A percentile compares a stretch with the other conserved stretches of the same genome.
These are phyloP conservation scores for Phaffia tasmanica DNA, from an alignment of 768 basidiomycete species.

Conservation along the genomic window DNA sequence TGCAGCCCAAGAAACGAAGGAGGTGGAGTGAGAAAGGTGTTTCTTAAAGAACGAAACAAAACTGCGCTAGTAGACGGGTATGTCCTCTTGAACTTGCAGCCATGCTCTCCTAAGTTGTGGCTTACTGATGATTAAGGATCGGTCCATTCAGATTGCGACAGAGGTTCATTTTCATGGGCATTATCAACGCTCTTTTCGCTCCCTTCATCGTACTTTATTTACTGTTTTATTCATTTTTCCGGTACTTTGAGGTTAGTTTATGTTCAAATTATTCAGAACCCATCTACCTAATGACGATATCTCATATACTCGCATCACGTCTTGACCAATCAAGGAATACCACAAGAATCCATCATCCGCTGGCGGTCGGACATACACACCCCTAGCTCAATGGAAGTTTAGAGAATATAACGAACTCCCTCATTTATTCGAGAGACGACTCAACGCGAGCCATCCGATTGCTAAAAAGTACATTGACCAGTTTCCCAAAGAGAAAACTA, in stretches of 20 bases:
- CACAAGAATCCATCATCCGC: constrained; percentile 96
- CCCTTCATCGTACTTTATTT: constrained; percentile 96
- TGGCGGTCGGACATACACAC: constrained; percentile 82
- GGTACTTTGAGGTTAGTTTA: constrained; percentile 82
- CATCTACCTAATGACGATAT: background rate
- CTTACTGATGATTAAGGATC: background rate
- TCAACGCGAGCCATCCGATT: constrained; percentile 76
- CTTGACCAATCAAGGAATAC: constrained; percentile 59
- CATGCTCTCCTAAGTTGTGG: background rate
- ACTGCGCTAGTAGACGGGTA: constrained; percentile 71
- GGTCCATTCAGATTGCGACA: constrained; percentile 52
- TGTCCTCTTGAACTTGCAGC: constrained; percentile 31
- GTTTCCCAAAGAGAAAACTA: constrained; percentile 89
- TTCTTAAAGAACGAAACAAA: constrained; percentile 74
- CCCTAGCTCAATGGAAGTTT: constrained; percentile 95
- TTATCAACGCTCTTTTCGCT: constrained; percentile 86
- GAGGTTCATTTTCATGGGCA: constrained; percentile 92
- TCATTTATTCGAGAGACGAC: constrained; percentile 73
- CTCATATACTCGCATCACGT: background rate
- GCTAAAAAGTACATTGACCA: constrained; percentile 95
- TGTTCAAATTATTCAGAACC: background rate
- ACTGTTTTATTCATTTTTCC: constrained; percentile 97
- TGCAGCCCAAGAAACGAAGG: constrained; percentile 45
- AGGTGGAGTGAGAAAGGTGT: constrained; percentile 74
- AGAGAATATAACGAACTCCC: constrained; percentile 97